These are phyloP conservation scores for Panicum hallii DNA, from an alignment of 202 grass and related monocot species.

Conservation along the genomic window DNA sequence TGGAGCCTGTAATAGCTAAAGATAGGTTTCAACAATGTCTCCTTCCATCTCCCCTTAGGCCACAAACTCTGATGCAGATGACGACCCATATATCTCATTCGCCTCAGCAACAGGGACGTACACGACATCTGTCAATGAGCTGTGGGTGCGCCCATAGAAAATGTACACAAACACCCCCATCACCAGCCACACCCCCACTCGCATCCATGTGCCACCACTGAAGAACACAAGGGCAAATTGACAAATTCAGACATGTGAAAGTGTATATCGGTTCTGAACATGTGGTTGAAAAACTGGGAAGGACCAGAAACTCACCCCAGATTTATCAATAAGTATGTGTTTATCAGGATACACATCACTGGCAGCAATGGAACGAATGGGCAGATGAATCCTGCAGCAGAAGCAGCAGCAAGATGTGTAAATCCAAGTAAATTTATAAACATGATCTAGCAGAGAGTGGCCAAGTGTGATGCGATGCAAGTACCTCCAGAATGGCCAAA, in stretches of 20 bases:
- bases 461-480: slow-evolving; percentile 1
- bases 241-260: slow-evolving; percentile 28
- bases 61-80: slow-evolving; percentile 52
- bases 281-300: neutral
- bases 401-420: slow-evolving; percentile 18
- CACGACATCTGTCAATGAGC: slow-evolving; percentile 72
- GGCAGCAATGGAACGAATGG: slow-evolving; percentile 86
- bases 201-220: slow-evolving; percentile 75
- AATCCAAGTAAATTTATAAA: neutral
- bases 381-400: slow-evolving; percentile 81
- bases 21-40: neutral
- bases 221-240: slow-evolving; percentile 15
- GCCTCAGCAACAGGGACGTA: slow-evolving; percentile 82
- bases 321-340: slow-evolving; percentile 93
- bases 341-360: slow-evolving; percentile 92
- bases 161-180: slow-evolving; percentile 85
- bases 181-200: slow-evolving; percentile 81
- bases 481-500: slow-evolving; percentile 97
- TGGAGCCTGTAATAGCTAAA: neutral
- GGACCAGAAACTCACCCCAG: slow-evolving; percentile 61
- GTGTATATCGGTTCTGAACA: neutral
- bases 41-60: slow-evolving; percentile 26
- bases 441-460: neutral
- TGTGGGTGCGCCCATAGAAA: slow-evolving; percentile 87
- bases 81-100: slow-evolving; percentile 66